These are phyloP conservation scores for Erodium trifolium DNA, from an alignment of 441 rosid genomes.

Conservation along the genomic window DNA sequence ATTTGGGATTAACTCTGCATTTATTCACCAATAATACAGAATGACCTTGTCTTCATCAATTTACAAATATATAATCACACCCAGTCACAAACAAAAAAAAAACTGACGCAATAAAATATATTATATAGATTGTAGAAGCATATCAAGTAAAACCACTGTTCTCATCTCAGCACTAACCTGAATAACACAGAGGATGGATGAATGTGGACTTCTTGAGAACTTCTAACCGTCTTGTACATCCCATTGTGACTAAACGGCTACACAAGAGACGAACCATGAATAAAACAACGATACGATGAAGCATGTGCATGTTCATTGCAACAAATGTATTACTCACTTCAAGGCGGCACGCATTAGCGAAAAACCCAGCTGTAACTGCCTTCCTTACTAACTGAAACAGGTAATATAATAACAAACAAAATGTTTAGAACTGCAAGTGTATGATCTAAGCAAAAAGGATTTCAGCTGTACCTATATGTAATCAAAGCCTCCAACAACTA, in stretches of 20 bases:
- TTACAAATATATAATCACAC: no score
- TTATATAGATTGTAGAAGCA: no score
- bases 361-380: conserved; percentile 80
- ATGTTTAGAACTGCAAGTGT: no score
- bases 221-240: conserved; percentile 80
- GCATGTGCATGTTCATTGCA: neutral
- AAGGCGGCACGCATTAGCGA: conserved; percentile 75
- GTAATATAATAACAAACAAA: neutral
- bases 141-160: conserved; percentile 6
- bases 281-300: neutral
- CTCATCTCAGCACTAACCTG: conserved; percentile 42
- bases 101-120: no score
- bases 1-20: conserved; percentile 91
- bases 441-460: neutral
- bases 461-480: neutral
- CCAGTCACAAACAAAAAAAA: no score
- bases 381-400: conserved; percentile 62
- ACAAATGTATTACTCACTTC: conserved; percentile 43
- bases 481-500: neutral
- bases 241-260: conserved; percentile 72
- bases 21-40: neutral
- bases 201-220: conserved; percentile 80
- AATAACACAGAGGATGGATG: conserved; percentile 89
- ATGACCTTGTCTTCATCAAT: no score
- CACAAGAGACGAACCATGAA: conserved; percentile 9